phyloP scores from a whole-genome alignment of 148 eudicot genomes.

The Simmondsia chinensis region DNA sequence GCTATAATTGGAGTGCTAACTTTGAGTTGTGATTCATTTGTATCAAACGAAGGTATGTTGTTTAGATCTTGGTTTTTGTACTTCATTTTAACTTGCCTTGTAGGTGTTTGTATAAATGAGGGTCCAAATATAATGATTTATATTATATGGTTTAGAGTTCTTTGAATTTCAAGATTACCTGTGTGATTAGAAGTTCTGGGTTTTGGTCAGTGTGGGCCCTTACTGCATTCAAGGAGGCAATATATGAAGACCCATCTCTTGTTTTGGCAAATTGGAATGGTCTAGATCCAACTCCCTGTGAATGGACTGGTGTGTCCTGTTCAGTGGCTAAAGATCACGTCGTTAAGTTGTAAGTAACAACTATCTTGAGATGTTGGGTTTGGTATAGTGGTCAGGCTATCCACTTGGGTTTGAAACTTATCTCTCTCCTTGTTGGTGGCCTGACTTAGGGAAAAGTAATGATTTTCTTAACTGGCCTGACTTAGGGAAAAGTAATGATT shows the following conservation, averaged over 20 bases:
- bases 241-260: slow-evolving; percentile 76
- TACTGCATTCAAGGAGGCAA: slow-evolving; percentile 70
- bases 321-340: slow-evolving; percentile 50
- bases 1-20: slow-evolving; percentile 32
- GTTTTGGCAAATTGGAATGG: slow-evolving; percentile 81
- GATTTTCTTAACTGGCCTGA: too few relatives aligned
- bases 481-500: background rate
- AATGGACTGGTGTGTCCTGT: slow-evolving; percentile 73
- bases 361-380: too few relatives aligned
- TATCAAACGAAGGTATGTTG: slow-evolving; percentile 50
- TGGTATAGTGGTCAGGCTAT: too few relatives aligned
- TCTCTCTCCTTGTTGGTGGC: too few relatives aligned
- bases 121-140: background rate
- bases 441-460: too few relatives aligned
- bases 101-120: background rate
- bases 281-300: slow-evolving; percentile 77
- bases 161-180: too few relatives aligned
- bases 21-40: slow-evolving; percentile 35
- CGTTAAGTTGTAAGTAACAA: slow-evolving; percentile 60
- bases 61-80: slow-evolving; percentile 30
- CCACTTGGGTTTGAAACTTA: too few relatives aligned
- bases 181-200: slow-evolving; percentile 1
- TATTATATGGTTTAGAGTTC: background rate
- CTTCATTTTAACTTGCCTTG: slow-evolving; percentile 4
- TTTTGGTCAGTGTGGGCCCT: slow-evolving; percentile 60